phyloP scores from a whole-genome alignment of 2,329 filamentous ascomycete genomes.

The Claviceps fusiformis region DNA sequence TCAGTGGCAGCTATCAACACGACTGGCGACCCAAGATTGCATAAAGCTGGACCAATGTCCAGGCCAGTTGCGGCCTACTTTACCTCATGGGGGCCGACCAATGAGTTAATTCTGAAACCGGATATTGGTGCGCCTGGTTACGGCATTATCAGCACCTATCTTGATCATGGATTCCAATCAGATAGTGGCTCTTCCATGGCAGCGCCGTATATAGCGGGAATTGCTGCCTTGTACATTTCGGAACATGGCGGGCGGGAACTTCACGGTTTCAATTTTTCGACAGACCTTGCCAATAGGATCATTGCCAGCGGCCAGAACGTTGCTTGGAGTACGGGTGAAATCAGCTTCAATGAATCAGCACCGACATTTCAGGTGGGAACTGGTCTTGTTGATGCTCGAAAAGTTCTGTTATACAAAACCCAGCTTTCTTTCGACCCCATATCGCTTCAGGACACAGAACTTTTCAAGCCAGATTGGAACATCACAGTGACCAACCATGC shows the following conservation, averaged over 20 bases:
- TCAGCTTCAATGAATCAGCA: constrained; percentile 10
- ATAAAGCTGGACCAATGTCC: constrained; percentile 13
- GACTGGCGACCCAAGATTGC: constrained; percentile 26
- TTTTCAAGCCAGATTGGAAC: constrained; percentile 23
- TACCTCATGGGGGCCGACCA: constrained; percentile 38
- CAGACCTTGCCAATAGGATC: constrained; percentile 20
- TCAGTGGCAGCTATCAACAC: constrained; percentile 26
- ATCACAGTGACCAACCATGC: constrained; percentile 31
- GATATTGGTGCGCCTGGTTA: constrained; percentile 36
- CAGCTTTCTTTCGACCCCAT: constrained; percentile 28
- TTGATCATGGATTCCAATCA: constrained; percentile 28
- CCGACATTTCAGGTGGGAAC: constrained; percentile 29
- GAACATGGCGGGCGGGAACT: constrained; percentile 25
- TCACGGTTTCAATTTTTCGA: constrained; percentile 22
- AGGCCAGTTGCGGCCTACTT: constrained; percentile 28
- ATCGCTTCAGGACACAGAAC: constrained; percentile 33
- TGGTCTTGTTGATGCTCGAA: constrained; percentile 31
- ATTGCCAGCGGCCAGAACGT: constrained; percentile 20
- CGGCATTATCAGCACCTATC: constrained; percentile 35
- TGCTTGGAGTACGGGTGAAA: constrained; percentile 14
- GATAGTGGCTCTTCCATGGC: constrained; percentile 44
- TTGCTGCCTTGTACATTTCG: constrained; percentile 32
- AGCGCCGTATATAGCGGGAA: constrained; percentile 37
- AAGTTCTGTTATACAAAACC: constrained; percentile 25
- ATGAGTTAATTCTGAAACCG: constrained; percentile 36